These are phyloP conservation scores for Chrysophaeum taylorii DNA, from an alignment of 352 stramenopile genomes.

Conservation along the genomic window DNA sequence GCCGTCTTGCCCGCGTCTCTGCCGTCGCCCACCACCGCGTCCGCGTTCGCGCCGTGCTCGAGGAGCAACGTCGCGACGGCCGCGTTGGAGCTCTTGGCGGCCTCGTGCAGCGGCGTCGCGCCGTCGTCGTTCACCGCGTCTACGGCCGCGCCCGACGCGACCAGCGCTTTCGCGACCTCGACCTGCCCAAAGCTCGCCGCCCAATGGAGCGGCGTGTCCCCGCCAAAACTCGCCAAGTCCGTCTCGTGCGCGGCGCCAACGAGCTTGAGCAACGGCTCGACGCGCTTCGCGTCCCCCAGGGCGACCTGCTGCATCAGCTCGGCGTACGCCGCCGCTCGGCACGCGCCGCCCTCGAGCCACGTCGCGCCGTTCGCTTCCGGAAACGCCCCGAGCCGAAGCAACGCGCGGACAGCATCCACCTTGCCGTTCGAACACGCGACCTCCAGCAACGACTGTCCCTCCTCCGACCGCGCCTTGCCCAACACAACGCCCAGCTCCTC, in stretches of 20 bases:
- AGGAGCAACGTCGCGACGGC: neutral
- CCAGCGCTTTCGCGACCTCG: neutral
- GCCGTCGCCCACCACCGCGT: neutral
- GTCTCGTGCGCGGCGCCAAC: neutral
- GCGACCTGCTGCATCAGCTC: conserved; percentile 17
- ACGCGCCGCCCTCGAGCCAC: neutral
- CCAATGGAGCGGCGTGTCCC: conserved; percentile 7
- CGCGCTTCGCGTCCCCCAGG: neutral
- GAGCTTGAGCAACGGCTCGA: neutral
- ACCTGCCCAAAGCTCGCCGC: conserved; percentile 4
- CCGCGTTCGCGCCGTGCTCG: neutral
- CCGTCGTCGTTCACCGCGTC: conserved; percentile 9
- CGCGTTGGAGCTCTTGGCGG: neutral
- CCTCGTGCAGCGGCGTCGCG: conserved; percentile 4
- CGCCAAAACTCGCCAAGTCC: neutral
- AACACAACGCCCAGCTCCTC: neutral
- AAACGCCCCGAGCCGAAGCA: neutral
- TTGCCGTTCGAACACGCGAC: neutral
- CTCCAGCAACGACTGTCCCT: neutral
- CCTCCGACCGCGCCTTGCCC: neutral
- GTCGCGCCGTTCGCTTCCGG: neutral
- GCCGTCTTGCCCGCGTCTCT: neutral
- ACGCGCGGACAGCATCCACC: conserved; percentile 4
- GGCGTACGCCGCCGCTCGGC: neutral
- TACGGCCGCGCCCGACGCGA: neutral